Conservation (phyloP, 2,329 filamentous ascomycete genomes). For the Beauveria asiatica region DNA sequence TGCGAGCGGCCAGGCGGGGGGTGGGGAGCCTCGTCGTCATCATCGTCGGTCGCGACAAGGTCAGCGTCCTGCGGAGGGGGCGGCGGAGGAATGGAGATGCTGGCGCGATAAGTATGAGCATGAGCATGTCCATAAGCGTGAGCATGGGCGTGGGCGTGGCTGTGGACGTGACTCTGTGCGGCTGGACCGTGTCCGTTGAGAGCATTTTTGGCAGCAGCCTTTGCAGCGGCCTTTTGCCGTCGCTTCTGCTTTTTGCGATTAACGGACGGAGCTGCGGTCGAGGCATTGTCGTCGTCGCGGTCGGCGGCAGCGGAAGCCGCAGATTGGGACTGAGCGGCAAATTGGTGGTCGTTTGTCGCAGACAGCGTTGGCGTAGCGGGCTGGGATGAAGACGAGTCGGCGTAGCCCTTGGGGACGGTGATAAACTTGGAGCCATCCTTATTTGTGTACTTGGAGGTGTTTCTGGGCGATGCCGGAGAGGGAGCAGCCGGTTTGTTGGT, state of each 20-base stretch:
- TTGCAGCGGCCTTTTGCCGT: constrained; percentile 73
- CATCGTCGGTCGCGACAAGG: constrained; percentile 49
- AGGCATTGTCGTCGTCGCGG: background rate
- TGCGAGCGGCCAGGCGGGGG: constrained; percentile 30
- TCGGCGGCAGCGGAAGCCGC: background rate
- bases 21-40: constrained; percentile 35
- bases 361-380: constrained; percentile 42
- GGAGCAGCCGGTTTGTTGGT: constrained; percentile 41
- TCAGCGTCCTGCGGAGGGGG: constrained; percentile 34
- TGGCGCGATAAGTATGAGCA: background rate
- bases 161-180: background rate
- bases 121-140: constrained; percentile 17
- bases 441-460: constrained; percentile 55
- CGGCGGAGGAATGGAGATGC: background rate
- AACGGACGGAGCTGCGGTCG: constrained; percentile 38
- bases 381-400: constrained; percentile 39
- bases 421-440: constrained; percentile 64
- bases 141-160: background rate
- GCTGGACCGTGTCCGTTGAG: constrained; percentile 4
- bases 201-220: constrained; percentile 39
- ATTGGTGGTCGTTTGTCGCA: constrained; percentile 23
- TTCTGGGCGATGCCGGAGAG: constrained; percentile 42
- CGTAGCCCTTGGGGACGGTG: constrained; percentile 50
- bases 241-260: constrained; percentile 96
- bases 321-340: constrained; percentile 17